Evolutionary conservation across 495 filamentous ascomycete species (phyloP).

Genomic region (Neurospora africana): DNA sequence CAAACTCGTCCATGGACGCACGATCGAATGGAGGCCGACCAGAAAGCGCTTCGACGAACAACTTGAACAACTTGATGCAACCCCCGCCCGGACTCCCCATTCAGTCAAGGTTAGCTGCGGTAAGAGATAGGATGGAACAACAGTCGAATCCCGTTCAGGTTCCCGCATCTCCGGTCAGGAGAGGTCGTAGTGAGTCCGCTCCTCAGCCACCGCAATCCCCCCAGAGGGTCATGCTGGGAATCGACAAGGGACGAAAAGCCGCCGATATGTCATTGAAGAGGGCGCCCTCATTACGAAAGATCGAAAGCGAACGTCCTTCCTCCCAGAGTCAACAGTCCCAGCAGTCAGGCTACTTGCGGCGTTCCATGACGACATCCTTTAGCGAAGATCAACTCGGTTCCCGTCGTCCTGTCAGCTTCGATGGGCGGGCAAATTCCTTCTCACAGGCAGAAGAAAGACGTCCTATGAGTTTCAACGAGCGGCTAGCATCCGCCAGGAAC

Average conservation of each 20-base stretch:
- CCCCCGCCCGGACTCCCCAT: slow-evolving; percentile 7
- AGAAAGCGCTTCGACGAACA: background rate
- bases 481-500: slow-evolving; percentile 57
- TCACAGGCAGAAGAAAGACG: slow-evolving; percentile 23
- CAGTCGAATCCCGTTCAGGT: slow-evolving; percentile 53
- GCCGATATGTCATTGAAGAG: slow-evolving; percentile 77
- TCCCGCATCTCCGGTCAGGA: slow-evolving; percentile 65
- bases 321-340: background rate
- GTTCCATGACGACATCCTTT: slow-evolving; percentile 26
- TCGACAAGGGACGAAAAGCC: slow-evolving; percentile 77
- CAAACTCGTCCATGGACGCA: slow-evolving; percentile 3
- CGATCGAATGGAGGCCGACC: slow-evolving; percentile 11
- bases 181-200: slow-evolving; percentile 27
- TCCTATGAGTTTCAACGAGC: slow-evolving; percentile 73
- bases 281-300: slow-evolving; percentile 41
- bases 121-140: slow-evolving; percentile 20
- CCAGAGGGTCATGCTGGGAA: slow-evolving; percentile 68
- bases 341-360: slow-evolving; percentile 32
- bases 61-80: background rate
- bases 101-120: slow-evolving; percentile 16
- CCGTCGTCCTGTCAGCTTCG: slow-evolving; percentile 61
- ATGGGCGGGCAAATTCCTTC: slow-evolving; percentile 43
- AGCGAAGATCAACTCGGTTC: slow-evolving; percentile 8
- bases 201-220: slow-evolving; percentile 55
- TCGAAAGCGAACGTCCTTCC: slow-evolving; percentile 16